phyloP scores from a whole-genome alignment of 2,329 filamentous ascomycete genomes.

The Clarireedia homoeocarpa region DNA sequence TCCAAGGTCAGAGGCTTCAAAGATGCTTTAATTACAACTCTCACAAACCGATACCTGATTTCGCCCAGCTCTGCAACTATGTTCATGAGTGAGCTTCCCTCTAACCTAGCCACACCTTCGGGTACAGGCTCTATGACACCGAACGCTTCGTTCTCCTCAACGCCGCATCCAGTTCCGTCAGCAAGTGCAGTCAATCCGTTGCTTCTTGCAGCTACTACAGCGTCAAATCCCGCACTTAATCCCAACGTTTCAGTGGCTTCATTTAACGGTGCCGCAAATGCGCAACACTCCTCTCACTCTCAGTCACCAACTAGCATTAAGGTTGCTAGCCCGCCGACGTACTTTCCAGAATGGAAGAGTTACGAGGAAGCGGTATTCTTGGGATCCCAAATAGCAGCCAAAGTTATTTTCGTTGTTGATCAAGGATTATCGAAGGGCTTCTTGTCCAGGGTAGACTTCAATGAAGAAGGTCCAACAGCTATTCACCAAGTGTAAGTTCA shows the following conservation, averaged over 20 bases:
- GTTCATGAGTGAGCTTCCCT: slow-evolving; percentile 94
- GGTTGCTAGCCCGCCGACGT: slow-evolving; percentile 57
- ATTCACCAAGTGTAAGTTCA: slow-evolving; percentile 31
- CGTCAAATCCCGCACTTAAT: slow-evolving; percentile 32
- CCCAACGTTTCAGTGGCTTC: slow-evolving; percentile 32
- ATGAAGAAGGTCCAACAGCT: slow-evolving; percentile 29
- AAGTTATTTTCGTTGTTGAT: slow-evolving; percentile 63
- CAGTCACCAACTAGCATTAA: slow-evolving; percentile 65
- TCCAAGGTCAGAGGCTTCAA: slow-evolving; percentile 68
- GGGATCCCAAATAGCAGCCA: slow-evolving; percentile 65
- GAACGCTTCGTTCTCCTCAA: slow-evolving; percentile 37
- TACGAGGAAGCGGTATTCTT: slow-evolving; percentile 59
- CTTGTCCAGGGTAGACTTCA: slow-evolving; percentile 46
- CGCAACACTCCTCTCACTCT: slow-evolving; percentile 50
- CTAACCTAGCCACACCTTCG: slow-evolving; percentile 81
- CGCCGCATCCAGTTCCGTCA: slow-evolving; percentile 49
- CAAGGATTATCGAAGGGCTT: slow-evolving; percentile 56
- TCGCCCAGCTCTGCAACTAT: slow-evolving; percentile 91
- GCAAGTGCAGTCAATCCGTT: slow-evolving; percentile 72
- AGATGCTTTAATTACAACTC: slow-evolving; percentile 74
- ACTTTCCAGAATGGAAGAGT: slow-evolving; percentile 57
- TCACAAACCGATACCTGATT: slow-evolving; percentile 77
- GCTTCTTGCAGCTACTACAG: slow-evolving; percentile 81
- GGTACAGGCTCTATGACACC: slow-evolving; percentile 91
- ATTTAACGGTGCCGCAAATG: slow-evolving; percentile 24